Base-by-base conservation (phyloP, 2,329 filamentous ascomycete species). In the Orbilia blumenaviensis region DNA sequence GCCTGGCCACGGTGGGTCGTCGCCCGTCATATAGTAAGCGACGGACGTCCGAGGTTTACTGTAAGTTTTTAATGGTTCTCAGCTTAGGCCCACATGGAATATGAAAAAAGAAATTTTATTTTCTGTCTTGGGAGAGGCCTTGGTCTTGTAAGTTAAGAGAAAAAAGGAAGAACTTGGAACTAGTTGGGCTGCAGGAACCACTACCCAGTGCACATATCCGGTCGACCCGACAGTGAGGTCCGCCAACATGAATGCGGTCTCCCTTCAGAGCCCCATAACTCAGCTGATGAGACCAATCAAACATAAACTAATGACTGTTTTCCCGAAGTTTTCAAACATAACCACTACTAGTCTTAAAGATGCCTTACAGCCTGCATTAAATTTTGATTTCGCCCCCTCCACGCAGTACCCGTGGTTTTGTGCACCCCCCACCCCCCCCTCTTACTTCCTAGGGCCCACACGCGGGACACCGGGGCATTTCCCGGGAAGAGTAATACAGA, bases 341-440 rank as follows among this genome's bases (percentile, higher is more conserved):
- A 46, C 63, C 41, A 46, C 34, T 23, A 67, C 12, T 58, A n/a
- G n/a, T n/a, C 16, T 50, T 58, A 63, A 75, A 68, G 71, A 52
- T 68, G 71, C 71, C 71, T 75, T 75, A 63, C 68, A 58, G 69
- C 71, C 71, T 75, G 68, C 46, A 44, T 48, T 42, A 56, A 75
- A 75, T 75, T 68, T 68, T 50, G 25, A 68, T 50, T 64, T 68
- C 63, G 64, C 71, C 69, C 66, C 61, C 69, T 60, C 50, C 56
- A 63, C 48, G 63, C 71, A n/a, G 44, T 34, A 38, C 63, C 63
- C 71, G 71, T 66, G 69, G 69, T 67, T 56, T n/a, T 41, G 52
- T 48, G 21, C 10, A 27, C 2, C 63, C 54, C 42, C 50, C 58
- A 41, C 12, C 9, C 27, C n/a, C 68, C 50, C 42, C 50, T 21